Conservation (phyloP, 768 basidiomycete species). For the Boletus rufocinnamomeus region DNA sequence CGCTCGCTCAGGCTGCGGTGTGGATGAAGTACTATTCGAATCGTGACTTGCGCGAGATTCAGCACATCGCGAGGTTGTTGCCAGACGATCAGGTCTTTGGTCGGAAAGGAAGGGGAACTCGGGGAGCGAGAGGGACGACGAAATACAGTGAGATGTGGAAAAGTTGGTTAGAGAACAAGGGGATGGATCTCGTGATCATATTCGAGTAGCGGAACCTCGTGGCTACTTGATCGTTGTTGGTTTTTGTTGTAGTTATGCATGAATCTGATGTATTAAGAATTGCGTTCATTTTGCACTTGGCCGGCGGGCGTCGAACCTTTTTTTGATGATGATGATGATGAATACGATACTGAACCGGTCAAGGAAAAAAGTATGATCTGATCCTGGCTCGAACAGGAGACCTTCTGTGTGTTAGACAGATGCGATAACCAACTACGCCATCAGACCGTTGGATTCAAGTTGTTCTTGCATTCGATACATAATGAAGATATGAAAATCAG, state of each 20-base stretch:
- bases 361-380: constrained; percentile 33
- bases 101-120: background rate
- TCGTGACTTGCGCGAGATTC: constrained; percentile 42
- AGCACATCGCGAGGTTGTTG: constrained; percentile 43
- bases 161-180: constrained; percentile 40
- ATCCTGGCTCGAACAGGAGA: constrained; percentile 71
- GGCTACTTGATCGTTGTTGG: background rate
- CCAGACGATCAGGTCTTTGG: constrained; percentile 40
- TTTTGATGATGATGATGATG: no score
- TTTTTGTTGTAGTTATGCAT: background rate
- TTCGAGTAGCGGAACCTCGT: constrained; percentile 27
- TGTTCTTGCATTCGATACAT: background rate
- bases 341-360: no score
- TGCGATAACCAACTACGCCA: constrained; percentile 85
- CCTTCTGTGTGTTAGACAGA: constrained; percentile 84
- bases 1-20: constrained; percentile 33
- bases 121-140: constrained; percentile 20
- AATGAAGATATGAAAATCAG: background rate
- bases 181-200: constrained; percentile 37
- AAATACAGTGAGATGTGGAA: constrained; percentile 42
- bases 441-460: constrained; percentile 33
- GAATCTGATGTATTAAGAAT: no score
- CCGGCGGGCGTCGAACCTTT: no score
- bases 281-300: background rate
- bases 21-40: constrained; percentile 39